Base-by-base conservation (phyloP, 371 early-diverging fungal species). In the Zychaea mexicana region DNA sequence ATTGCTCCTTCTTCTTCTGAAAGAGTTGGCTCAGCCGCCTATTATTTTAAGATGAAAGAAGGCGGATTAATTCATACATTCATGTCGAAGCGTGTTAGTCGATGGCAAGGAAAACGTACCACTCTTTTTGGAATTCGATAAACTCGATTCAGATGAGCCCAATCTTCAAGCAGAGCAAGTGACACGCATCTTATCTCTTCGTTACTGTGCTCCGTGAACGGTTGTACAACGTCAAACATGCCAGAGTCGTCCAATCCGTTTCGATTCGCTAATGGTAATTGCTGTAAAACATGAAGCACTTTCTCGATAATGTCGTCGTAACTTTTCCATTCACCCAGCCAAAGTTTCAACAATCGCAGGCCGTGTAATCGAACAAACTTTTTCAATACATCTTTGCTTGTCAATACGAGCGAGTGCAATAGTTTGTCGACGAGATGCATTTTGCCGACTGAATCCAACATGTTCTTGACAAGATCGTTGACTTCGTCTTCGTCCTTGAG, bases 171-270 rank as follows among this genome's bases (percentile, higher is more conserved):
- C 9, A 88, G 70, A 2, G 60, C 64, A 3, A 63, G 59, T 9
- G 85, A 74, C 45, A 75, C 65, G 8, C 63, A 62, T 17, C 69
- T 62, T 33, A 86, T 79, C 0, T 71, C 67, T 26, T 74, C 63
- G 17, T 84, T 74, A 2, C 73, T 72, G 22, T 78, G 73, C 1
- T 71, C 64, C 0, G 74, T 74, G 17, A 84, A 66, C 32, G 69
- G 81, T 5, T 73, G 77, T 7, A 86, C 71, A 21, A 84, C 70
- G n/a, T 85, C 84, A 56, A 81, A 76, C 70, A 88, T 78, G 21
- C 83, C 77, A 13, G 82, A 81, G 49, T 92, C 92, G 46, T 90
- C 92, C 5, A 92, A 71, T 2, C 90, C 86, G 67, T 90, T 92
- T 39, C 84, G 74, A 33, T 90, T 90, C 6, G 85, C 74, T 8